A percentile compares a stretch with the other conserved stretches of the same genome.
Evolutionary conservation across 495 filamentous ascomycete species (phyloP).

Genomic region (Aspergillus carlsbadensis): DNA sequence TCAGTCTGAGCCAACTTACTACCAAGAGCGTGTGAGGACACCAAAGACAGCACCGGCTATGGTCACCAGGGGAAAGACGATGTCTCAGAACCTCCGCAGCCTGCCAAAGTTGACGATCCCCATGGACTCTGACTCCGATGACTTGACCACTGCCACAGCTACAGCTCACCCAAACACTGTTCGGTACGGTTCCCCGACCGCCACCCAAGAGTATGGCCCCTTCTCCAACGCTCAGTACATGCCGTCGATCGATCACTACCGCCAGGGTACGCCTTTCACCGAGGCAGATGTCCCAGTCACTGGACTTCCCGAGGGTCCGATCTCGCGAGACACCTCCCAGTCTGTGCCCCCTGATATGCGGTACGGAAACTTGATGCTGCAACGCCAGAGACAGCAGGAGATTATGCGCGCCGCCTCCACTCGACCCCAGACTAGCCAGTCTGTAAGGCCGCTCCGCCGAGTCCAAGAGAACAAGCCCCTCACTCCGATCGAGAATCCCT

Average conservation of each 20-base stretch:
- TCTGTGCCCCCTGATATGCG: slow-evolving; percentile 94
- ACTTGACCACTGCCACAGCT: background rate
- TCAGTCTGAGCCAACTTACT: slow-evolving; percentile 50
- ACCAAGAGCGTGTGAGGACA: slow-evolving; percentile 29
- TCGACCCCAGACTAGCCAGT: background rate
- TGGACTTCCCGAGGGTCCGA: slow-evolving; percentile 63
- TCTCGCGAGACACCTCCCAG: slow-evolving; percentile 72
- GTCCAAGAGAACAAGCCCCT: slow-evolving; percentile 20
- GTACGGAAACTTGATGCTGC: slow-evolving; percentile 33
- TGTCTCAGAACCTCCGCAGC: slow-evolving; percentile 43
- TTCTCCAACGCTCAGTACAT: too few relatives aligned
- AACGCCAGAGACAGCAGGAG: slow-evolving; percentile 4
- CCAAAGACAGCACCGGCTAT: slow-evolving; percentile 17
- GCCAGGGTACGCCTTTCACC: slow-evolving; percentile 78
- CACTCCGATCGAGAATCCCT: slow-evolving; percentile 31
- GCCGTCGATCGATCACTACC: too few relatives aligned
- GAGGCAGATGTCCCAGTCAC: slow-evolving; percentile 89
- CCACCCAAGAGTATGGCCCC: too few relatives aligned
- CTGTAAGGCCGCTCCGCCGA: background rate
- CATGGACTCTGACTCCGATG: too few relatives aligned
- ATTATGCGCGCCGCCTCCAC: slow-evolving; percentile 30
- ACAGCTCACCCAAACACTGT: background rate
- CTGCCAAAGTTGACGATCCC: slow-evolving; percentile 61
- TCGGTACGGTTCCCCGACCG: too few relatives aligned
- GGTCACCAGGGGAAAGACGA: too few relatives aligned